Percentiles rank a stretch among this genome's conserved stretches.
These are phyloP conservation scores for Stenocarpella maydis DNA, from an alignment of 2,329 filamentous ascomycete genomes.

Conservation along the genomic window DNA sequence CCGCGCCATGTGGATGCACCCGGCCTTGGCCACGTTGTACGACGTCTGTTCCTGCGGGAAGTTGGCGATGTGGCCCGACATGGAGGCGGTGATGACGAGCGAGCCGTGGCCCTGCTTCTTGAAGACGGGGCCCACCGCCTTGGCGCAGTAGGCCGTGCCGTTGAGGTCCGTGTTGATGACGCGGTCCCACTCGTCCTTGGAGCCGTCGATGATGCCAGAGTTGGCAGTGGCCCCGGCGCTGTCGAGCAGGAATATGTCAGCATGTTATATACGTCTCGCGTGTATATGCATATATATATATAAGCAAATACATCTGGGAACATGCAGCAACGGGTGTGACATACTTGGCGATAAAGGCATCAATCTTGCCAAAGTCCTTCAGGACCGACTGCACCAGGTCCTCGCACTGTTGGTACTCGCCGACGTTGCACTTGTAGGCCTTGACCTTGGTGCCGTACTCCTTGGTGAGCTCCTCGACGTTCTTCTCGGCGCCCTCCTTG, in stretches of 20 bases:
- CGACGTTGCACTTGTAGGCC: slow-evolving; percentile 67
- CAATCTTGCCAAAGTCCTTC: slow-evolving; percentile 76
- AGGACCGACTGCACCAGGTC: slow-evolving; percentile 68
- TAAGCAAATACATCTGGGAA: no score
- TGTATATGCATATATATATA: no score
- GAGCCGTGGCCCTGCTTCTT: slow-evolving; percentile 58
- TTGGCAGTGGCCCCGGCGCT: slow-evolving; percentile 63
- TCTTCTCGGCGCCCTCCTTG: slow-evolving; percentile 71
- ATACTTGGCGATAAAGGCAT: slow-evolving; percentile 79
- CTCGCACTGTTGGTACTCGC: slow-evolving; percentile 60
- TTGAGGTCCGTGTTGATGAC: slow-evolving; percentile 86
- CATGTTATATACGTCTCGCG: no score
- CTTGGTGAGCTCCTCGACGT: slow-evolving; percentile 68
- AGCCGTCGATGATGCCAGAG: slow-evolving; percentile 77
- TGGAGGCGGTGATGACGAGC: slow-evolving; percentile 81
- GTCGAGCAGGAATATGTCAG: slow-evolving; percentile 41
- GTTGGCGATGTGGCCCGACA: slow-evolving; percentile 81
- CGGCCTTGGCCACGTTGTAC: slow-evolving; percentile 79
- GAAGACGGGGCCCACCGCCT: slow-evolving; percentile 54
- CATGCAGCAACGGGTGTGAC: slow-evolving; percentile 47
- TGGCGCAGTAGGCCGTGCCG: slow-evolving; percentile 81
- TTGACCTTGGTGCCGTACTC: slow-evolving; percentile 72
- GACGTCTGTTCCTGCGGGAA: slow-evolving; percentile 77
- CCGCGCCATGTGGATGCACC: slow-evolving; percentile 61
- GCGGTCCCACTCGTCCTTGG: slow-evolving; percentile 81